phyloP scores from a whole-genome alignment of 2,329 filamentous ascomycete species.

The Aspergillus nomiae region DNA sequence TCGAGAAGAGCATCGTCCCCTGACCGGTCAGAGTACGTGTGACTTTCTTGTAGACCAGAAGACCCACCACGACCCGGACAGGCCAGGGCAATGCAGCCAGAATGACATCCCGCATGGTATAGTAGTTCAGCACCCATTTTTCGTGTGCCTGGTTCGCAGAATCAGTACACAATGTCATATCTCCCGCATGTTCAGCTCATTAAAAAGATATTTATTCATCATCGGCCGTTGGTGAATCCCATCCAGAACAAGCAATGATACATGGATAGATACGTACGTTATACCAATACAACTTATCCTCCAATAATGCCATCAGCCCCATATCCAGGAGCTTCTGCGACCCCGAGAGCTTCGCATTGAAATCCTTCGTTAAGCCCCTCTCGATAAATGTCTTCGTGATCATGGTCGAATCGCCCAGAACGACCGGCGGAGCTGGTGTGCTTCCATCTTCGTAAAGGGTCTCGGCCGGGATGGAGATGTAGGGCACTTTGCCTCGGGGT shows the following conservation, averaged over 20 bases:
- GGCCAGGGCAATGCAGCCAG: slow-evolving; percentile 56
- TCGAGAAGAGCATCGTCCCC: slow-evolving; percentile 55
- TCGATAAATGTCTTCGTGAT: slow-evolving; percentile 53
- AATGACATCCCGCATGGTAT: slow-evolving; percentile 57
- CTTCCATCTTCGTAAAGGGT: slow-evolving; percentile 7
- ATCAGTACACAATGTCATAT: neutral
- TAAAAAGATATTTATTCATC: no score
- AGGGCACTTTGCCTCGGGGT: slow-evolving; percentile 64
- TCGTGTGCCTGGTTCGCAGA: slow-evolving; percentile 44
- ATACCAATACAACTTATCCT: slow-evolving; percentile 64
- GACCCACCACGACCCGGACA: slow-evolving; percentile 54
- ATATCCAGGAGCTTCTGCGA: slow-evolving; percentile 52
- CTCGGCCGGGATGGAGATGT: slow-evolving; percentile 43
- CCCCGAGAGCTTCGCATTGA: slow-evolving; percentile 50
- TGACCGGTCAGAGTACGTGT: slow-evolving; percentile 56
- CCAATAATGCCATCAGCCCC: slow-evolving; percentile 56
- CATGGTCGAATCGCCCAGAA: slow-evolving; percentile 57
- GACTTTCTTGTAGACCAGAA: slow-evolving; percentile 50
- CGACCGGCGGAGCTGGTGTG: neutral
- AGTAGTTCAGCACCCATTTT: slow-evolving; percentile 62
- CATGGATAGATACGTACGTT: slow-evolving; percentile 36
- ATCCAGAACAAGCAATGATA: no score
- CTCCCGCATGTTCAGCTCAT: no score
- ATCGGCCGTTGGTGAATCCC: no score
- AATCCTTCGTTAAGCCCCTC: slow-evolving; percentile 46